Evolutionary conservation across 768 basidiomycete species (phyloP).

Genomic region (Favolaschia claudopus): DNA sequence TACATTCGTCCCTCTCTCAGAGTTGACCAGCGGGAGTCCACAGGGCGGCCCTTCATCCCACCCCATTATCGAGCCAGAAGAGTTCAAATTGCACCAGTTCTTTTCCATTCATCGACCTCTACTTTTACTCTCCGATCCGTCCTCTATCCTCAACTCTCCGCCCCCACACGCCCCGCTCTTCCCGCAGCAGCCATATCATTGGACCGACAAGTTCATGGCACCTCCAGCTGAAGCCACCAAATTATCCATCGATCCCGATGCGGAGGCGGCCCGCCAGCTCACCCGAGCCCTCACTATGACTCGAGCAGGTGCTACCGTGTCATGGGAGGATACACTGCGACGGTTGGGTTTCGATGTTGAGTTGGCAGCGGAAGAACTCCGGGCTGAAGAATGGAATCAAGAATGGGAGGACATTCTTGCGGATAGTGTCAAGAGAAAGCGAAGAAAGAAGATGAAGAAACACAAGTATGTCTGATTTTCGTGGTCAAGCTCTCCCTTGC

Average conservation of each 20-base stretch:
- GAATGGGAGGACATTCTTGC: constrained; percentile 72
- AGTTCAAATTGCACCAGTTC: constrained; percentile 84
- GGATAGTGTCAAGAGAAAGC: constrained; percentile 87
- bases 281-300: constrained; percentile 75
- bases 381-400: constrained; percentile 57
- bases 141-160: constrained; percentile 54
- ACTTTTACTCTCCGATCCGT: constrained; percentile 69
- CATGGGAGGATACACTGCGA: constrained; percentile 75
- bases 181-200: constrained; percentile 27
- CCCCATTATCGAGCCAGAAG: constrained; percentile 66
- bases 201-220: constrained; percentile 1
- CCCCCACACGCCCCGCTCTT: constrained; percentile 38
- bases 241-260: constrained; percentile 73
- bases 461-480: constrained; percentile 76
- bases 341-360: constrained; percentile 67
- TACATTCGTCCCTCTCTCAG: constrained; percentile 14
- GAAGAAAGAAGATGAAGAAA: constrained; percentile 95
- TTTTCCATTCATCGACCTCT: constrained; percentile 85
- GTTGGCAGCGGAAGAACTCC: constrained; percentile 56
- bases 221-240: constrained; percentile 52
- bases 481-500: constrained; percentile 10
- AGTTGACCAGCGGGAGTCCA: constrained; percentile 19
- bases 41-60: constrained; percentile 44
- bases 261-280: constrained; percentile 82
- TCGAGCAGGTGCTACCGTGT: constrained; percentile 63